Conservation (phyloP, 805 yeast genomes). For the Starmera caribaea region DNA sequence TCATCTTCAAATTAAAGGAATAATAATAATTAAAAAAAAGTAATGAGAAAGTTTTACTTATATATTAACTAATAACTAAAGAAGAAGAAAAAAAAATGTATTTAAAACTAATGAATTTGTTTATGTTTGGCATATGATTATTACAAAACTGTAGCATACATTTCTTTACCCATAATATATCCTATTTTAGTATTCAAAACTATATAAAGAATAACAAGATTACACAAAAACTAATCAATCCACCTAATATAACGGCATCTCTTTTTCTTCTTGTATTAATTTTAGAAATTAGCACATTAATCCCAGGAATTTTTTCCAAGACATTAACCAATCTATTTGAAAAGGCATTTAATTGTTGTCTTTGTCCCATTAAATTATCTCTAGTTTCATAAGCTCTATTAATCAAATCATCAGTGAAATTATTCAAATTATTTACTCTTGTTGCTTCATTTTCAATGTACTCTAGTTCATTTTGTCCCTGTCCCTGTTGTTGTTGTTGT, state of each 20-base stretch:
- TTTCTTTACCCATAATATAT: too few species aligned
- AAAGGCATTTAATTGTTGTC: constrained; percentile 51
- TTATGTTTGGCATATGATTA: too few species aligned
- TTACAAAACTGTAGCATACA: too few species aligned
- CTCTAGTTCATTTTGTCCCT: constrained; percentile 38
- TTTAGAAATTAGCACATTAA: constrained; percentile 62
- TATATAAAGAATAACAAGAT: constrained; percentile 51
- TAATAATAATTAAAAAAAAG: neutral
- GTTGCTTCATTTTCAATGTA: constrained; percentile 72
- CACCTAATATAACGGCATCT: constrained; percentile 76
- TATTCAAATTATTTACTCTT: constrained; percentile 63
- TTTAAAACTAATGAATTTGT: neutral
- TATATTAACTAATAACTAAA: neutral
- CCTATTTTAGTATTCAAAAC: constrained; percentile 8
- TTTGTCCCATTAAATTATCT: constrained; percentile 72
- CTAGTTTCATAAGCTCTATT: constrained; percentile 86
- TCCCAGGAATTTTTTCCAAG: constrained; percentile 70
- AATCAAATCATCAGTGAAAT: constrained; percentile 68
- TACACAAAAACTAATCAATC: constrained; percentile 64
- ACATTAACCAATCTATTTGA: constrained; percentile 53
- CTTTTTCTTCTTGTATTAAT: constrained; percentile 85
- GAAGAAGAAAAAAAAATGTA: neutral
- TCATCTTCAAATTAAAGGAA: neutral
- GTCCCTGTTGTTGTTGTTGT: constrained; percentile 1
- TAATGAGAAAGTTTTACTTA: neutral